Evolutionary conservation across 23 red algal species (phyloP).

Genomic region (Pyropia yezoensis): DNA sequence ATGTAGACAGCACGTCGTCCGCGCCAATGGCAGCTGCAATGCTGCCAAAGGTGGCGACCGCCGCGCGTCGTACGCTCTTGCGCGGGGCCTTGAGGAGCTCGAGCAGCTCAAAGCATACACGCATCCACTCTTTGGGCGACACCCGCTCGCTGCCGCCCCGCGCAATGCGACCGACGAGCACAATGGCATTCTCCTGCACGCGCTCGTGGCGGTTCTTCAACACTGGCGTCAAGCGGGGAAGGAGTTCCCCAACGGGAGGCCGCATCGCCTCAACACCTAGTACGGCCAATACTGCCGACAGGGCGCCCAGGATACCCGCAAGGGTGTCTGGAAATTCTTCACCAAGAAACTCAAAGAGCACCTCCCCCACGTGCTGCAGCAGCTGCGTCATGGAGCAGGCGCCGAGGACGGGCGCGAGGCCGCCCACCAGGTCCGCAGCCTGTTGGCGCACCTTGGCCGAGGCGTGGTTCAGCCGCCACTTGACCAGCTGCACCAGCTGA

Average conservation of each 20-base stretch:
- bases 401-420: slow-evolving; percentile 53
- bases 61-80: slow-evolving; percentile 66
- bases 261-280: slow-evolving; percentile 49
- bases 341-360: slow-evolving; percentile 77
- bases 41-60: slow-evolving; percentile 79
- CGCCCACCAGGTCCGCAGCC: slow-evolving; percentile 70
- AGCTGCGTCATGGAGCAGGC: slow-evolving; percentile 47
- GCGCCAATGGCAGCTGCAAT: slow-evolving; percentile 84
- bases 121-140: slow-evolving; percentile 83
- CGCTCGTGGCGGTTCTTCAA: slow-evolving; percentile 87
- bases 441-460: slow-evolving; percentile 59
- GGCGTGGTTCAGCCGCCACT: slow-evolving; percentile 81
- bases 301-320: slow-evolving; percentile 68
- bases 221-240: slow-evolving; percentile 82
- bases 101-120: slow-evolving; percentile 83
- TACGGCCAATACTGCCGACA: slow-evolving; percentile 63
- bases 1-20: slow-evolving; percentile 51
- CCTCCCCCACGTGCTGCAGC: slow-evolving; percentile 75
- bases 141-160: slow-evolving; percentile 56
- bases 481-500: slow-evolving; percentile 54
- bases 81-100: slow-evolving; percentile 84
- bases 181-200: slow-evolving; percentile 92
- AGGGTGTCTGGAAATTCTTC: slow-evolving; percentile 95
- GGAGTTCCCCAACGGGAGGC: slow-evolving; percentile 75
- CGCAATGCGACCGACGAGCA: slow-evolving; percentile 81